A percentile compares a stretch with the other conserved stretches of the same genome.
These are phyloP conservation scores for Eucalyptus shirleyi DNA, from an alignment of 345 rosid species.

Conservation along the genomic window DNA sequence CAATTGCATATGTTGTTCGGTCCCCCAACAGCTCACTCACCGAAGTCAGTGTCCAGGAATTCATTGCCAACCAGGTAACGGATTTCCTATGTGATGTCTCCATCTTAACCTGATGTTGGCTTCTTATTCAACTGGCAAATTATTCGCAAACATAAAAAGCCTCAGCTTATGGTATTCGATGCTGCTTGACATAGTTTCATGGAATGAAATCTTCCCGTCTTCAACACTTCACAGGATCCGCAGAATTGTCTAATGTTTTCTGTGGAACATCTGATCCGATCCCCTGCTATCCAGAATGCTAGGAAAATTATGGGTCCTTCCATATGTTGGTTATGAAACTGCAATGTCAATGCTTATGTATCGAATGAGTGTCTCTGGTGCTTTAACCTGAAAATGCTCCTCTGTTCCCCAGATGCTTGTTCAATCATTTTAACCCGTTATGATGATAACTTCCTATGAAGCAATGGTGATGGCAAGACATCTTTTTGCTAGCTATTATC, in stretches of 20 bases:
- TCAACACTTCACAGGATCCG: not conserved
- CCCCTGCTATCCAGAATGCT: not conserved
- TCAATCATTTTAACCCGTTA: not conserved
- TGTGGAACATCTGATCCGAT: not conserved
- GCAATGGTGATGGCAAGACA: not conserved
- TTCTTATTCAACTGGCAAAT: not conserved
- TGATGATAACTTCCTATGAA: not conserved
- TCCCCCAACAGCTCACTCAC: conserved; percentile 14
- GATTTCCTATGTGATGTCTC: not conserved
- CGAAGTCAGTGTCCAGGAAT: conserved; percentile 15
- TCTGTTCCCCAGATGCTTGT: not conserved
- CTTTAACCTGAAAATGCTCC: not conserved
- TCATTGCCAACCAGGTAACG: conserved; percentile 23
- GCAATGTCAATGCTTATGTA: not conserved
- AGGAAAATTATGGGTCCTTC: not conserved
- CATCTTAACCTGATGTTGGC: not conserved
- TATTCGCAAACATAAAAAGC: not conserved
- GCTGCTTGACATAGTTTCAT: not conserved
- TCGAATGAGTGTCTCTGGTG: not conserved
- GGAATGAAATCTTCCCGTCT: not conserved
- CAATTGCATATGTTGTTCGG: conserved; percentile 33
- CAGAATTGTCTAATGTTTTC: not conserved
- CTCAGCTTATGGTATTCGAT: not conserved
- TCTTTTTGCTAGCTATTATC: not conserved
- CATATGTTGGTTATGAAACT: not conserved